Conservation (phyloP, 2,329 filamentous ascomycete genomes). For the Cordyceps cateniannulata region DNA sequence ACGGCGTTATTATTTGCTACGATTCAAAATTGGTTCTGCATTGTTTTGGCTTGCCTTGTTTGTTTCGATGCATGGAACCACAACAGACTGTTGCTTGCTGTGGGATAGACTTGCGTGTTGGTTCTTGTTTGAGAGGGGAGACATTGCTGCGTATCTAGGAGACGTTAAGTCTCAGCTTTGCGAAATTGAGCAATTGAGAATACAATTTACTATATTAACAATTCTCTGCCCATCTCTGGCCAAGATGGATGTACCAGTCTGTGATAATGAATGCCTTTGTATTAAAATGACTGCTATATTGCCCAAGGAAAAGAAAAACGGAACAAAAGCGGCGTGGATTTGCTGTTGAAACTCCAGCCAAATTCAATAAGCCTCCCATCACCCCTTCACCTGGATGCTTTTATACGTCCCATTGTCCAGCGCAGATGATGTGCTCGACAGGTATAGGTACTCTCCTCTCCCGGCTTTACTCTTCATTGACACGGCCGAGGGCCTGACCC, state of each 20-base stretch:
- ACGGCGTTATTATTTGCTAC: constrained; percentile 1
- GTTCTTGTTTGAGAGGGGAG: background rate
- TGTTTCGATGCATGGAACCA: background rate
- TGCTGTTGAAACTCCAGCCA: no score
- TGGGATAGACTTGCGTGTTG: background rate
- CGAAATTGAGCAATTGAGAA: background rate
- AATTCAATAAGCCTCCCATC: background rate
- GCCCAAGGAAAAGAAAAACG: background rate
- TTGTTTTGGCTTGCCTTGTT: background rate
- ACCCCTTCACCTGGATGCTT: constrained; percentile 29
- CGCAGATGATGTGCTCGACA: background rate
- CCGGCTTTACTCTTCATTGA: constrained; percentile 44
- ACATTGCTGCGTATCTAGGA: background rate
- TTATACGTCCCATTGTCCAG: background rate
- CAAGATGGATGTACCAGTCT: no score
- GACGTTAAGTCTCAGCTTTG: background rate
- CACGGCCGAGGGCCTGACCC: constrained; percentile 75
- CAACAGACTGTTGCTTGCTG: background rate
- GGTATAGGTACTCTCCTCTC: no score
- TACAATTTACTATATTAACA: background rate
- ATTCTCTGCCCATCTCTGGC: no score
- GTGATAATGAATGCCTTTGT: no score
- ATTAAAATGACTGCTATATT: no score
- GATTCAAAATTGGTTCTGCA: background rate
- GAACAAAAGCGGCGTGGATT: background rate